These are phyloP conservation scores for Aureobasidium sp. DNA, from an alignment of 2,329 filamentous ascomycete species.

Conservation along the genomic window DNA sequence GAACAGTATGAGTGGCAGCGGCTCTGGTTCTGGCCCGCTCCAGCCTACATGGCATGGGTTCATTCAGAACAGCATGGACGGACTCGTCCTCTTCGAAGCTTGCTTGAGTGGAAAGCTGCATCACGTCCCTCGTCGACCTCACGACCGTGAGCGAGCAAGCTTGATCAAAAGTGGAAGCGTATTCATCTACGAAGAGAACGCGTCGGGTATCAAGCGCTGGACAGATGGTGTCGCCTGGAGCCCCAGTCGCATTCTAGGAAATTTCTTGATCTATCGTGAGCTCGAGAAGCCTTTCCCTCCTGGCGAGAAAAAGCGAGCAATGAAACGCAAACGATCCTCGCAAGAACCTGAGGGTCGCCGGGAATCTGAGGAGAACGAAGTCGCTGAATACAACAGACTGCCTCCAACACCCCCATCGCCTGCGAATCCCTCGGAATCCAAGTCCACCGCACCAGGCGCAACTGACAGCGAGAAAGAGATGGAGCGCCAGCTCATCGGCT, in stretches of 20 bases:
- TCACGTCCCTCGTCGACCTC: conserved; percentile 75
- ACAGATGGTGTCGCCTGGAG: conserved; percentile 90
- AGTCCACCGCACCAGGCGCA: conserved; percentile 20
- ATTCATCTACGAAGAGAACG: conserved; percentile 87
- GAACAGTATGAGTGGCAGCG: conserved; percentile 28
- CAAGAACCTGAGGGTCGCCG: conserved; percentile 45
- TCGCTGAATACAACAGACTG: conserved; percentile 21
- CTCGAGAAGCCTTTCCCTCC: conserved; percentile 70
- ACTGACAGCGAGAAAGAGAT: conserved; percentile 35
- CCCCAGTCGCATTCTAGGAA: conserved; percentile 75
- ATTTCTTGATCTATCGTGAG: conserved; percentile 81
- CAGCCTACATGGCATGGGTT: conserved; percentile 35
- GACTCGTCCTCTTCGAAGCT: conserved; percentile 72
- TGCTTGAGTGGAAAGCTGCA: conserved; percentile 62
- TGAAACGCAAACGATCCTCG: conserved; percentile 57
- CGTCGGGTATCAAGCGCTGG: conserved; percentile 89
- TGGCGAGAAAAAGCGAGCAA: conserved; percentile 77
- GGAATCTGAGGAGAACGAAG: conserved; percentile 28
- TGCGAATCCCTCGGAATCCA: conserved; percentile 26
- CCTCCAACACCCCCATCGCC: conserved; percentile 30
- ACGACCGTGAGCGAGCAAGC: conserved; percentile 70
- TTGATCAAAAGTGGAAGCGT: conserved; percentile 79
- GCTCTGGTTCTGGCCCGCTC: conserved; percentile 30
- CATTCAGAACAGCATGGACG: conserved; percentile 50
- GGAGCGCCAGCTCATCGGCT: conserved; percentile 65